A percentile compares a stretch with the other conserved stretches of the same genome.
Conservation (phyloP, 2,329 filamentous ascomycete genomes). For the Mycosphaerella sp. region DNA sequence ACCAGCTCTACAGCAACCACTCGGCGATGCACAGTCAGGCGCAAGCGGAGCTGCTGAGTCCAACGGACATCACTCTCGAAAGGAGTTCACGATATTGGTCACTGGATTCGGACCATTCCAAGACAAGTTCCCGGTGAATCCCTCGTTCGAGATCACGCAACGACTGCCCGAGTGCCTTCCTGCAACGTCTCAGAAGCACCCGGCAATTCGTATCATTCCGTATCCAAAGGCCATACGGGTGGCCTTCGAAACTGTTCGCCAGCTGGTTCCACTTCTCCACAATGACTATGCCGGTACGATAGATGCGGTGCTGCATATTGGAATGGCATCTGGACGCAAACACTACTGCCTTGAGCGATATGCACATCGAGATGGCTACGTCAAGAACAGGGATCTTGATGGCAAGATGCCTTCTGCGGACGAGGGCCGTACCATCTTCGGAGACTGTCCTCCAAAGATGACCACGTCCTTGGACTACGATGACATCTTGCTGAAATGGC, state of each 20-base stretch:
- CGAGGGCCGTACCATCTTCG: slow-evolving; percentile 23
- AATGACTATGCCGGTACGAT: slow-evolving; percentile 41
- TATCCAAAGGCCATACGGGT: slow-evolving; percentile 64
- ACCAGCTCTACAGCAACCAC: slow-evolving; percentile 13
- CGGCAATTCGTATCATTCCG: slow-evolving; percentile 55
- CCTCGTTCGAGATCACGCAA: slow-evolving; percentile 71
- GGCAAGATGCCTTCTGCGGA: slow-evolving; percentile 34
- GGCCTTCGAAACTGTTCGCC: slow-evolving; percentile 60
- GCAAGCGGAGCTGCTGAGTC: neutral
- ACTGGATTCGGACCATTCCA: slow-evolving; percentile 57
- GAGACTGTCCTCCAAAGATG: slow-evolving; percentile 28
- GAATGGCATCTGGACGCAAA: slow-evolving; percentile 61
- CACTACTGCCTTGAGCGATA: slow-evolving; percentile 66
- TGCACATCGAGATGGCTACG: slow-evolving; percentile 66
- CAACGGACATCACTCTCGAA: slow-evolving; percentile 2
- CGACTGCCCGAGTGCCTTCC: slow-evolving; percentile 61
- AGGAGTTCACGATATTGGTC: slow-evolving; percentile 39
- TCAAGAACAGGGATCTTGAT: slow-evolving; percentile 60
- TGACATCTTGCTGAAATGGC: slow-evolving; percentile 29
- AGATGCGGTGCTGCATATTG: slow-evolving; percentile 69
- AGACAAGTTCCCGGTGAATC: slow-evolving; percentile 61
- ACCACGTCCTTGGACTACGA: slow-evolving; percentile 29
- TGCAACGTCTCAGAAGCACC: slow-evolving; percentile 22
- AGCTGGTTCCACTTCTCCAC: slow-evolving; percentile 59
- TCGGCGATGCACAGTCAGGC: neutral